phyloP scores from a whole-genome alignment of 2,329 filamentous ascomycete genomes.

The Acrocalymma vagum region DNA sequence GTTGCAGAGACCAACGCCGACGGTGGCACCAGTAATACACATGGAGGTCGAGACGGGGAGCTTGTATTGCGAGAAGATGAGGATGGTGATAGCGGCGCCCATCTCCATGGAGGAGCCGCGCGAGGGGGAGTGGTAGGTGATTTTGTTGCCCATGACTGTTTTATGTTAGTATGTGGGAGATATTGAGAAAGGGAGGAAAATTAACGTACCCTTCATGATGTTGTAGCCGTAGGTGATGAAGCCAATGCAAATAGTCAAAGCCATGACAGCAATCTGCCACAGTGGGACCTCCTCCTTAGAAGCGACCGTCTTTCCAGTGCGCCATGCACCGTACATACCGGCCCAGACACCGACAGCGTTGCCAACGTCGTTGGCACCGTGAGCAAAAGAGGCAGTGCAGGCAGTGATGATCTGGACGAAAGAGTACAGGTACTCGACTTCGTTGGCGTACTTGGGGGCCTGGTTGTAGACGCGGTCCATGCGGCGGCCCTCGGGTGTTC shows the following conservation, averaged over 20 bases:
- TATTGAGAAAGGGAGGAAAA: too few relatives aligned
- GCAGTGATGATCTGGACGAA: slow-evolving; percentile 63
- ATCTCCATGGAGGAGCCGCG: slow-evolving; percentile 76
- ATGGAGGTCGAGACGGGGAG: slow-evolving; percentile 73
- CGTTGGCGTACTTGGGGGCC: slow-evolving; percentile 47
- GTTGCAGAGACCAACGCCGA: slow-evolving; percentile 81
- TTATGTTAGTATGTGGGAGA: too few relatives aligned
- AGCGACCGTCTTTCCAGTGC: slow-evolving; percentile 68
- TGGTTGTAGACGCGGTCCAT: slow-evolving; percentile 73
- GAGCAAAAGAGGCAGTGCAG: slow-evolving; percentile 55
- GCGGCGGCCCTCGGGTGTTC: slow-evolving; percentile 76
- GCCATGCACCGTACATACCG: slow-evolving; percentile 48
- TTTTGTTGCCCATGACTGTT: slow-evolving; percentile 86
- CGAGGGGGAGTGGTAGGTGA: slow-evolving; percentile 71
- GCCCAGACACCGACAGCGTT: slow-evolving; percentile 49
- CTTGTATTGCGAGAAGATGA: slow-evolving; percentile 77
- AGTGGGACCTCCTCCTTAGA: slow-evolving; percentile 73
- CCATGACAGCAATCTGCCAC: slow-evolving; percentile 79
- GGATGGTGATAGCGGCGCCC: slow-evolving; percentile 78
- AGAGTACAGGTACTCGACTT: slow-evolving; percentile 50
- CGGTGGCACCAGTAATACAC: slow-evolving; percentile 83
- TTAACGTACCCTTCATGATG: slow-evolving; percentile 89
- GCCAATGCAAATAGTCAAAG: slow-evolving; percentile 68
- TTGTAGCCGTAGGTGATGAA: slow-evolving; percentile 82
- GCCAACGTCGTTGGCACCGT: slow-evolving; percentile 75